Evolutionary conservation across 371 early-diverging fungal species (phyloP), one percentile per base, ranked within the genome.

Genomic region (Mucor ambiguus): DNA sequence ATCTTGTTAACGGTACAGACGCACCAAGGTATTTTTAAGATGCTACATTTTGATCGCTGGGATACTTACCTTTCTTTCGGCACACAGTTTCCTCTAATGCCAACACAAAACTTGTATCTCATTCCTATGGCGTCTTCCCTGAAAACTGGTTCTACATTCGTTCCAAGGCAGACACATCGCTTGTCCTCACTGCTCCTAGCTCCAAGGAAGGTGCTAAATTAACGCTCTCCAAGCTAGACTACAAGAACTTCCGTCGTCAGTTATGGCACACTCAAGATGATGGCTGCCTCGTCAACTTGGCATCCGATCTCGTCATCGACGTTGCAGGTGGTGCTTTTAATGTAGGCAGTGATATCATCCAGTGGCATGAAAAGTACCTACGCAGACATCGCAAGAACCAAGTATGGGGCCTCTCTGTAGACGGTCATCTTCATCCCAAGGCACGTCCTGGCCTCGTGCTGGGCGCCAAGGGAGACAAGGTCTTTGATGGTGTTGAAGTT

Each of bases 251-350:
- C 73, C 73, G 80, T 61, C 72, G 79, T 37, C 87, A 86, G 61
- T 61, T 88, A 35, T 88, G 88, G 88, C 73, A 72, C 26, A 79
- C 76, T 32, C 79, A 82, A 46, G 78, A 85, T 22, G 74, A 74
- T 63, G 84, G 84, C 24, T 85, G 77, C 49, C 59, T 88, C 12
- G 65, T 77, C 57, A 86, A 85, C 57, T 75, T 85, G 57, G 81
- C 63, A 33, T 72, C 87, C 26, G 72, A 71, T 18, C 78, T 73
- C 52, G 87, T 83, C 10, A 77, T 88, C 57, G 88, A 88, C 48
- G 67, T 77, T 32, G 82, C 82, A 18, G 76, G 72, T 20, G 85
- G 85, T 55, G 73, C 74, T 12, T 49, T 81, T n/a, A 54, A 65
- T 11, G 63, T 55, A 9, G 71, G 74, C n/a, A 61, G 71, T 68